Percentiles rank a stretch among this genome's conserved stretches.
phyloP scores from a whole-genome alignment of 1,139 yeast species.

The Candida sojae region DNA sequence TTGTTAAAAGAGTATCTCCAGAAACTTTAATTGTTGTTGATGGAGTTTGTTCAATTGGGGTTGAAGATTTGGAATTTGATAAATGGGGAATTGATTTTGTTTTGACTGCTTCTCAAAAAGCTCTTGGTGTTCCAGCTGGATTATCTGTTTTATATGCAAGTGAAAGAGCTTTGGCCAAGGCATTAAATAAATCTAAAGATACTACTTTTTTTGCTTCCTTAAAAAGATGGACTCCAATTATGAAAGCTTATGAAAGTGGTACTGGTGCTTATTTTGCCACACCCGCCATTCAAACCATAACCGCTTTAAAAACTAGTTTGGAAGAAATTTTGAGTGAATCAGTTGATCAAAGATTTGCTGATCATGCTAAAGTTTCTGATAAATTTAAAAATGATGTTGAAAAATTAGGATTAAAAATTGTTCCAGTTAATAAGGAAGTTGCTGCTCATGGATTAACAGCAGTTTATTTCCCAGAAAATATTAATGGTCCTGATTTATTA shows the following conservation, averaged over 20 bases:
- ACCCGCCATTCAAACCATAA: conserved; percentile 85
- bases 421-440: conserved; percentile 58
- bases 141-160: conserved; percentile 77
- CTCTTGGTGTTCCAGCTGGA: conserved; percentile 94
- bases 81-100: conserved; percentile 89
- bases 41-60: conserved; percentile 93
- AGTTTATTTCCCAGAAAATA: conserved; percentile 76
- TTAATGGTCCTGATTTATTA: conserved; percentile 66
- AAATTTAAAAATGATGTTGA: conserved; percentile 61
- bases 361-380: conserved; percentile 64
- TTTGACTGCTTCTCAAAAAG: conserved; percentile 93
- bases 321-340: conserved; percentile 65
- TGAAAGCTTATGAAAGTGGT: conserved; percentile 85
- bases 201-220: conserved; percentile 73
- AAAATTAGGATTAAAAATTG: conserved; percentile 65
- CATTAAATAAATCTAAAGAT: conserved; percentile 53
- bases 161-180: conserved; percentile 68
- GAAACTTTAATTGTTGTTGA: conserved; percentile 84
- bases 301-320: conserved; percentile 78
- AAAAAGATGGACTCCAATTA: conserved; percentile 85
- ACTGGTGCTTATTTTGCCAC: conserved; percentile 89
- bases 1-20: conserved; percentile 69
- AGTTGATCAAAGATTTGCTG: conserved; percentile 61
- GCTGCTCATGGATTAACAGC: conserved; percentile 92
- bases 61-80: conserved; percentile 83